Evolutionary conservation across 768 basidiomycete genomes (phyloP), one percentile per base, ranked within the genome.

Genomic region (Leccinum ochraceum): DNA sequence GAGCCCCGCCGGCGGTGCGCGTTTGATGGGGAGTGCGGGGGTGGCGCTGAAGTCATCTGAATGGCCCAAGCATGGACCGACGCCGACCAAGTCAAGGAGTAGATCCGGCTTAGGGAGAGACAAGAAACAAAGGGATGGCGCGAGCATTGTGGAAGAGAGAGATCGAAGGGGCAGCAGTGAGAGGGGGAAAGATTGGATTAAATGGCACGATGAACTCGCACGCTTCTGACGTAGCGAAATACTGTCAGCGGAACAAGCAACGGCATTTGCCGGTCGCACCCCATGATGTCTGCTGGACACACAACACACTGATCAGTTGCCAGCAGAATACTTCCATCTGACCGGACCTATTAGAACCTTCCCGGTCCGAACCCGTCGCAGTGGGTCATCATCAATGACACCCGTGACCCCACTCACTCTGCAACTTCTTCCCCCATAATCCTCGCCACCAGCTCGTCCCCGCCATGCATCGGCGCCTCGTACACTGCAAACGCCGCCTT

Each of bases 401-500:
- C 34, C 30, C 8, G 30, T 30, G 30, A 30, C 9, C 34, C 13
- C 34, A 9, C 16, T 39, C 46, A 69, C 56, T 66, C 70, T 22
- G 66, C 2, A 6, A 60, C 60, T 1, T 76, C 74, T 58, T 81
- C 81, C 1, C 85, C 87, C 71, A 89, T 77, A 76, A 92, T 83
- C 69, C 81, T 85, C 57, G 89, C 87, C 58, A 93, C 77, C 32
- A 83, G 79, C 67, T 91, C 88, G 46, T 86, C 87, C 28, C 83
- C 87, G 56, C 82, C 80, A 62, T 87, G 83, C 62, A 73, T 76
- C 6, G 87, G 83, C 1, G 85, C 84, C 64, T 90, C 83, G 63
- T 87, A 93, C 48, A 94, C 92, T 59, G 89, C 90, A 71, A 94
- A 94, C 36, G 83, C 86, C 10, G 84, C 81, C 71, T 79, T 81